Evolutionary conservation across 2,329 filamentous ascomycete species (phyloP).

Genomic region (Colletotrichum agaves): DNA sequence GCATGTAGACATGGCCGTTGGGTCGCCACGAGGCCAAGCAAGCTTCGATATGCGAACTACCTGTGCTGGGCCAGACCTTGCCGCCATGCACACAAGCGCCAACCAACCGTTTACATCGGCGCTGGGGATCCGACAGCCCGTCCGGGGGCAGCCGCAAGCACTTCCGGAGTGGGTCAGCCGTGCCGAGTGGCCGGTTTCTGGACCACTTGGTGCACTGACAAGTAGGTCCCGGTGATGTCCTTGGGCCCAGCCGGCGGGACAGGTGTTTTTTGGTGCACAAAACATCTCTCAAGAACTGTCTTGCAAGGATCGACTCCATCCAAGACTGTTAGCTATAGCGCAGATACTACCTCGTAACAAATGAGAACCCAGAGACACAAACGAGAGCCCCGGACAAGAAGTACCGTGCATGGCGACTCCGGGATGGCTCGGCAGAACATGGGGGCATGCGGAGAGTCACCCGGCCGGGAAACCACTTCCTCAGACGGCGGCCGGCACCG

Average conservation of each 20-base stretch:
- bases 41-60: conserved; percentile 5
- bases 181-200: background rate
- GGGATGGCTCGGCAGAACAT: background rate
- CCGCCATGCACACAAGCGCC: background rate
- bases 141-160: background rate
- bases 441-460: background rate
- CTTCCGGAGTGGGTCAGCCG: background rate
- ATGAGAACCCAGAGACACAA: too few relatives aligned
- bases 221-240: too few relatives aligned
- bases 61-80: background rate
- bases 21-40: background rate
- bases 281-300: too few relatives aligned
- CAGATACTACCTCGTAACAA: too few relatives aligned
- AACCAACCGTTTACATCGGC: background rate
- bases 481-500: background rate
- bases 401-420: background rate
- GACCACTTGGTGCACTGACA: background rate
- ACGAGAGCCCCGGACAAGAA: too few relatives aligned
- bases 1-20: background rate
- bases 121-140: background rate
- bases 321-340: too few relatives aligned
- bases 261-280: too few relatives aligned
- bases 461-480: conserved; percentile 1
- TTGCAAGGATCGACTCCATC: too few relatives aligned
- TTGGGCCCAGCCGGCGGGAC: too few relatives aligned